phyloP scores from a whole-genome alignment of 2,329 filamentous ascomycete genomes.

The Dactylellina leptospora region DNA sequence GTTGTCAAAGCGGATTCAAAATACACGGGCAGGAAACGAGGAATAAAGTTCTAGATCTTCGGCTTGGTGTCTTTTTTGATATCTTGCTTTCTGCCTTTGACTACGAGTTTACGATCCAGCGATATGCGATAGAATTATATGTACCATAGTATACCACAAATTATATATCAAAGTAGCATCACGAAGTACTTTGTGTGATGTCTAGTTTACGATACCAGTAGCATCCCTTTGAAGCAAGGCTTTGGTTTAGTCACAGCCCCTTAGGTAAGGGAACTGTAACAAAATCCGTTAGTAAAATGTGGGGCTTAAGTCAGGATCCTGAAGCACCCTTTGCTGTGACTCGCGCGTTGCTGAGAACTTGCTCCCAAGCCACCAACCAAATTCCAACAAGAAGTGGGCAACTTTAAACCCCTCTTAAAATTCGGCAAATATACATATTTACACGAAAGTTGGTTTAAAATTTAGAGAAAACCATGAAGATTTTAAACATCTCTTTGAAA shows the following conservation, averaged over 20 bases:
- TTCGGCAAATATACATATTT: slow-evolving; percentile 8
- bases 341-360: too few species aligned
- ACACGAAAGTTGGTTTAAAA: slow-evolving; percentile 7
- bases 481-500: slow-evolving; percentile 6
- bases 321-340: too few species aligned
- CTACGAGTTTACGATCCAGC: background rate
- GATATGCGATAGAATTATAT: slow-evolving; percentile 8
- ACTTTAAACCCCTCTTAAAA: slow-evolving; percentile 15
- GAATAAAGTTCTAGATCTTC: slow-evolving; percentile 73
- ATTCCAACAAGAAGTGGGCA: too few species aligned
- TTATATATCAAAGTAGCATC: background rate
- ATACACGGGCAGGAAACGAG: slow-evolving; percentile 90
- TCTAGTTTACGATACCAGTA: too few species aligned
- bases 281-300: too few species aligned
- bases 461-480: background rate
- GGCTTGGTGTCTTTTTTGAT: background rate
- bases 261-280: too few species aligned
- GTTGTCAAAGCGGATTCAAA: slow-evolving; percentile 91
- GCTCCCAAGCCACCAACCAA: too few species aligned
- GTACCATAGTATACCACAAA: slow-evolving; percentile 12
- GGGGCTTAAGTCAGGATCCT: too few species aligned
- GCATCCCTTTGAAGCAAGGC: too few species aligned
- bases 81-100: background rate
- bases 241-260: too few species aligned
- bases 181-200: too few species aligned